These are phyloP conservation scores for Parmelia sp. DNA, from an alignment of 495 filamentous ascomycete species.

Conservation along the genomic window DNA sequence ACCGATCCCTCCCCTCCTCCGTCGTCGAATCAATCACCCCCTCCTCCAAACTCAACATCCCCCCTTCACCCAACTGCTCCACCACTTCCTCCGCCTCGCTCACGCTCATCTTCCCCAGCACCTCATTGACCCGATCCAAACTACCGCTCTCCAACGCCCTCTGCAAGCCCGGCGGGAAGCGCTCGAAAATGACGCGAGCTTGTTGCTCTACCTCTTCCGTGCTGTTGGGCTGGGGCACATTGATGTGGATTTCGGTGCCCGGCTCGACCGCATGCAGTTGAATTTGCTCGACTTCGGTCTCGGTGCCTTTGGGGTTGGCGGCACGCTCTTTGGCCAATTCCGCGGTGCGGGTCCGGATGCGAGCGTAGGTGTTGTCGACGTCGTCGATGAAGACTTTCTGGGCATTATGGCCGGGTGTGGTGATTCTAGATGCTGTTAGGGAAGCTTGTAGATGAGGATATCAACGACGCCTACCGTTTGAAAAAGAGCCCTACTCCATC, in stretches of 20 bases:
- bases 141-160: constrained; percentile 76
- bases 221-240: constrained; percentile 55
- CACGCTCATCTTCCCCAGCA: constrained; percentile 86
- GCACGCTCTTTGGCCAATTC: constrained; percentile 67
- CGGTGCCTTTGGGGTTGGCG: constrained; percentile 51
- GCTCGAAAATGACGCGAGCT: constrained; percentile 71
- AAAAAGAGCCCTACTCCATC: constrained; percentile 93
- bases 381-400: constrained; percentile 86
- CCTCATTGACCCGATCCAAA: constrained; percentile 92
- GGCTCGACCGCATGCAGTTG: constrained; percentile 95
- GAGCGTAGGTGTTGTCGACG: constrained; percentile 75
- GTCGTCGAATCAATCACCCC: constrained; percentile 95
- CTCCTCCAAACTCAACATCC: constrained; percentile 82
- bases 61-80: constrained; percentile 73
- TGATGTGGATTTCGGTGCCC: constrained; percentile 86
- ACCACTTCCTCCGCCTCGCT: constrained; percentile 90
- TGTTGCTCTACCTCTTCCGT: constrained; percentile 58
- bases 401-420: constrained; percentile 88
- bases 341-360: constrained; percentile 70
- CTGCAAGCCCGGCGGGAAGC: constrained; percentile 73
- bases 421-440: constrained; percentile 52
- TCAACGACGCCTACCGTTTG: constrained; percentile 52
- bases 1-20: constrained; percentile 72
- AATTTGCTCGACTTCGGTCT: constrained; percentile 83
- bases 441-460: constrained; percentile 16